Percentiles rank a stretch among this genome's conserved stretches.
These are phyloP conservation scores for Zygoascus biomembranicola DNA, from an alignment of 805 yeast species.

Conservation along the genomic window DNA sequence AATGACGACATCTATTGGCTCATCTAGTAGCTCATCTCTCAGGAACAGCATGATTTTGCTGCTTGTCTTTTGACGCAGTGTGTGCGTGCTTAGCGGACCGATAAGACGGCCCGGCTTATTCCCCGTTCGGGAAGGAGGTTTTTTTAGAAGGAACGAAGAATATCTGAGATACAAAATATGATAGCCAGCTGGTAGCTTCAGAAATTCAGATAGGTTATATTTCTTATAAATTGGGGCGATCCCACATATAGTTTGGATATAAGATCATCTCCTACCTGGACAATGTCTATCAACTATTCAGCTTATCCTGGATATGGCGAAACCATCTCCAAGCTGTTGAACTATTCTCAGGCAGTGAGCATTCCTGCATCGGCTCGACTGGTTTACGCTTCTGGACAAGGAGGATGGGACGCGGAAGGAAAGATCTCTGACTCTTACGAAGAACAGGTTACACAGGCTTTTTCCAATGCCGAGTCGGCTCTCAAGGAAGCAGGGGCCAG, in stretches of 20 bases:
- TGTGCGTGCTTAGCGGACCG: too few species aligned
- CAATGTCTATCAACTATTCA: background rate
- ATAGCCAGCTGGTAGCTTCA: too few species aligned
- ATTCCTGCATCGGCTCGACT: background rate
- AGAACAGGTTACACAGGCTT: background rate
- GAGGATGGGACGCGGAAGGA: background rate
- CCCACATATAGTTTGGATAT: too few species aligned
- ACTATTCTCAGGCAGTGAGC: background rate
- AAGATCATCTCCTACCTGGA: too few species aligned
- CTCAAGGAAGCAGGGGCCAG: background rate
- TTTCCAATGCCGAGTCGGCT: background rate
- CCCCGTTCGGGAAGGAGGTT: too few species aligned
- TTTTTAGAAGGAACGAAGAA: too few species aligned
- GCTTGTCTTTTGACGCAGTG: too few species aligned
- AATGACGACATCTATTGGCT: background rate
- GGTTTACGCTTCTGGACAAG: background rate
- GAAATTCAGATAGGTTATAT: too few species aligned
- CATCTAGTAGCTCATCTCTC: background rate
- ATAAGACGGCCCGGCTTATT: too few species aligned
- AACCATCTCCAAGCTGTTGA: background rate
- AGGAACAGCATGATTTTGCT: background rate
- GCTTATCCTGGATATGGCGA: background rate
- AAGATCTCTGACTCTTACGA: background rate
- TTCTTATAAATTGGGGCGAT: too few species aligned
- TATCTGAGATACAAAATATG: too few species aligned